A percentile compares a stretch with the other conserved stretches of the same genome.
phyloP scores from a whole-genome alignment of 2,329 filamentous ascomycete species.

The Incumbomyces delicatus region DNA sequence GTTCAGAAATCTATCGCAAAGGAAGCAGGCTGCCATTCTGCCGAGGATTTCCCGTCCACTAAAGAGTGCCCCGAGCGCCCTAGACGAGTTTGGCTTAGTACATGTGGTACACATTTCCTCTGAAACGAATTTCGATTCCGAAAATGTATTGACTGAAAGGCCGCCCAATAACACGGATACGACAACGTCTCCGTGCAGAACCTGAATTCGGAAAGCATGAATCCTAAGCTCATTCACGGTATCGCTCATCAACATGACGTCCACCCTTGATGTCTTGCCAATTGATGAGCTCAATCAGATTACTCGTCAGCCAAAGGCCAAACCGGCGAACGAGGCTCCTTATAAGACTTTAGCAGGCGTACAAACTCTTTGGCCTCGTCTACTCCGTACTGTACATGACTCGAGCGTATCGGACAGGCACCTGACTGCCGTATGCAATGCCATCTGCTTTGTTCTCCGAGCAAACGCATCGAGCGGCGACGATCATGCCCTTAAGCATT shows the following conservation, averaged over 20 bases:
- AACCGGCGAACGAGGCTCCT: background rate
- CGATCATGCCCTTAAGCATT: constrained; percentile 22
- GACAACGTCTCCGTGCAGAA: no score
- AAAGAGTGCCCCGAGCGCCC: no score
- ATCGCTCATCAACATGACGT: background rate
- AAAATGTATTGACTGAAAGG: no score
- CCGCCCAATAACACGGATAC: no score
- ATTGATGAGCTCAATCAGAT: constrained; percentile 2
- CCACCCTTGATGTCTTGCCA: background rate
- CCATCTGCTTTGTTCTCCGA: constrained; percentile 35
- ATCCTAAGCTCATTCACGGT: no score
- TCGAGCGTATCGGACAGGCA: constrained; percentile 31
- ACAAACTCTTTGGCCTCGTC: constrained; percentile 28
- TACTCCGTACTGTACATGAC: constrained; percentile 33
- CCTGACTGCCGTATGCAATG: constrained; percentile 34
- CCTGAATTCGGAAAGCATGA: no score
- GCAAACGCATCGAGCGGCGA: constrained; percentile 26
- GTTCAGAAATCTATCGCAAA: no score
- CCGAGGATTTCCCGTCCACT: no score
- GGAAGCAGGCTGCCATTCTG: no score
- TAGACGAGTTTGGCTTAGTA: no score
- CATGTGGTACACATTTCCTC: no score
- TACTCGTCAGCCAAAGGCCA: background rate
- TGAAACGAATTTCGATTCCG: no score
- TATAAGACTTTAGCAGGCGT: constrained; percentile 10